Evolutionary conservation across 345 rosid species (phyloP), one percentile per base, ranked within the genome.

Genomic region (Triadica sebifera): DNA sequence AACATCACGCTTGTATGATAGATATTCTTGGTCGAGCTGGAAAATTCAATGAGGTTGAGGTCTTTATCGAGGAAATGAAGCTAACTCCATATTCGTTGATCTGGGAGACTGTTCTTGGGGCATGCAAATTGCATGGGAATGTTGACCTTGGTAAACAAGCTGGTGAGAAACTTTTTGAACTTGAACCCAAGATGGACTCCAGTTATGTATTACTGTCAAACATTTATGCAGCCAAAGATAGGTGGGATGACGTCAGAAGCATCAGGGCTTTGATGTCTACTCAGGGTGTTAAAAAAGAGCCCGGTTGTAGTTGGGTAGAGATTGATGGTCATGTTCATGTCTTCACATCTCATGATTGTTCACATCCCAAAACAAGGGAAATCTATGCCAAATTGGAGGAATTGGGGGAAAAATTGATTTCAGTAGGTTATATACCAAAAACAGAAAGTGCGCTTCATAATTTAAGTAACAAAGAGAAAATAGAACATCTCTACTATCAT

Each of bases 231-330:
- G 65, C 74, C 56, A 73, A 74, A 76, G 79, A 75, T 43, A 57
- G 67, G 74, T 62, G 83, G 83, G 75, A 74, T 12, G 79, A 82
- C 29, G 80, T 75, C 37, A 67, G 25, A 65, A 68, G 62, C 15
- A 69, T 73, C 61, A 73, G 87, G 69, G 45, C 74, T 46, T 67
- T 80, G 75, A 82, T 85, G 84, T 69, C 70, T 20, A 13, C 43
- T 39, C 59, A n/a, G 46, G 80, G 84, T 34, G 69, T 78, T 69
- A 79, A 75, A 73, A 79, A 79, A 17, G 79, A 72, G 57, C 70
- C 85, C 52, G 85, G 81, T n/a, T 85, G 83, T 75, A 78, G 85
- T 64, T 78, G 84, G 85, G 58, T 82, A 22, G 79, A 70, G 37
- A 49, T 78, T 69, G 73, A 80, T 45, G 82, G 77, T 51, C 77